These are phyloP conservation scores for Cenchrus purpureus DNA, from an alignment of 176 grass and related monocot genomes.

Conservation along the genomic window DNA sequence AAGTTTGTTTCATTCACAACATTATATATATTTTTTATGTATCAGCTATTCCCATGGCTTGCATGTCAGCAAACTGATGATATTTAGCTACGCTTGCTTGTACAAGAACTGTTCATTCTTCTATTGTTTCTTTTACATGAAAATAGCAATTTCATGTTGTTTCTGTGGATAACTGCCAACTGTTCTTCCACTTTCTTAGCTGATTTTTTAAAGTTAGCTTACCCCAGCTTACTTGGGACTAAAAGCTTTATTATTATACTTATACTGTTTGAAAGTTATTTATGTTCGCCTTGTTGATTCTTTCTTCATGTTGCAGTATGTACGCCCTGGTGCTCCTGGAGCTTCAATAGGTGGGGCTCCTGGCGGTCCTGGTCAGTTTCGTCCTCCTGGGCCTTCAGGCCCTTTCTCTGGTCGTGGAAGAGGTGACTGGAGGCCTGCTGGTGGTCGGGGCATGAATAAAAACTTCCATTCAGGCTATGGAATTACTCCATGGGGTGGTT, in stretches of 20 bases:
- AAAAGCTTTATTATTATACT: neutral
- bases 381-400: slow-evolving; percentile 64
- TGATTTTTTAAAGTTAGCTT: neutral
- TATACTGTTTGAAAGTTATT: neutral
- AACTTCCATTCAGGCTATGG: slow-evolving; percentile 71
- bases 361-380: slow-evolving; percentile 61
- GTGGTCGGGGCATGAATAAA: slow-evolving; percentile 75
- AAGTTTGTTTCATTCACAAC: neutral
- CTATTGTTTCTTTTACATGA: neutral
- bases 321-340: slow-evolving; percentile 78
- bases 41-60: slow-evolving; percentile 11
- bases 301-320: slow-evolving; percentile 66
- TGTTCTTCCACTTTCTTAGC: neutral
- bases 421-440: slow-evolving; percentile 88
- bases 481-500: slow-evolving; percentile 73
- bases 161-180: slow-evolving; percentile 28
- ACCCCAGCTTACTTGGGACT: neutral
- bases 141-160: neutral
- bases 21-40: neutral
- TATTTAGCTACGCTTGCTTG: slow-evolving; percentile 11
- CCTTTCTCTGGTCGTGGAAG: slow-evolving; percentile 77
- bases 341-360: slow-evolving; percentile 55
- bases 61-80: slow-evolving; percentile 28
- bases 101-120: slow-evolving; percentile 6
- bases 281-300: slow-evolving; percentile 34